Percentiles rank a stretch among this genome's conserved stretches.
These are phyloP conservation scores for Amanita subjunquillea DNA, from an alignment of 768 basidiomycete species.

Conservation along the genomic window DNA sequence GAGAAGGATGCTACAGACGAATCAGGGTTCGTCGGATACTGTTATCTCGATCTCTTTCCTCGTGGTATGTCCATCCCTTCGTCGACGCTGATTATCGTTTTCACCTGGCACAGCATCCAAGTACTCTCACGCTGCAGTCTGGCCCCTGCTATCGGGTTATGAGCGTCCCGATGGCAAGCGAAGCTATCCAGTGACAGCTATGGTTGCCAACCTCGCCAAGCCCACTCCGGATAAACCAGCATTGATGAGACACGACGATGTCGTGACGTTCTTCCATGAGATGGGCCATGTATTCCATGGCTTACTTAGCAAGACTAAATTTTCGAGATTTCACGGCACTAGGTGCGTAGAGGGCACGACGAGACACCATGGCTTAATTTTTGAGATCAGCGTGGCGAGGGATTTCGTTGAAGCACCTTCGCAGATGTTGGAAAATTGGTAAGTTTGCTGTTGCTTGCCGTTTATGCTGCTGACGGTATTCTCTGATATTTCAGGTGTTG, in stretches of 20 bases:
- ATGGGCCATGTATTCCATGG: conserved; percentile 74
- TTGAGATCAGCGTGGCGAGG: conserved; percentile 40
- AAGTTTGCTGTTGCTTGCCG: background rate
- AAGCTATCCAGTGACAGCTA: conserved; percentile 66
- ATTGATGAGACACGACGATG: conserved; percentile 79
- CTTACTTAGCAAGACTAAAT: conserved; percentile 60
- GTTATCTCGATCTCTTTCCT: conserved; percentile 84
- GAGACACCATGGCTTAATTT: too few species aligned
- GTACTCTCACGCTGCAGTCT: conserved; percentile 84
- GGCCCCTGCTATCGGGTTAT: conserved; percentile 65
- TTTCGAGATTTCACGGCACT: conserved; percentile 75
- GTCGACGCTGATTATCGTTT: background rate
- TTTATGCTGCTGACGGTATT: background rate
- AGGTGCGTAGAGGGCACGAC: conserved; percentile 21
- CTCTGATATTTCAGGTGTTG: conserved; percentile 43
- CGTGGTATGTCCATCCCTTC: conserved; percentile 37
- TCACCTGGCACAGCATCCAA: conserved; percentile 41
- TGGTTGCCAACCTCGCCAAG: conserved; percentile 90
- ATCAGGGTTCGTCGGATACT: conserved; percentile 72
- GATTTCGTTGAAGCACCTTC: conserved; percentile 88
- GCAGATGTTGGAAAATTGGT: conserved; percentile 93
- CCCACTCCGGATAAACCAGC: conserved; percentile 73
- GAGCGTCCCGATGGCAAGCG: conserved; percentile 43
- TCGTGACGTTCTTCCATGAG: conserved; percentile 89
- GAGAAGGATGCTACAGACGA: conserved; percentile 63